phyloP scores from a whole-genome alignment of 495 filamentous ascomycete genomes.

The Elasticomyces elasticus region DNA sequence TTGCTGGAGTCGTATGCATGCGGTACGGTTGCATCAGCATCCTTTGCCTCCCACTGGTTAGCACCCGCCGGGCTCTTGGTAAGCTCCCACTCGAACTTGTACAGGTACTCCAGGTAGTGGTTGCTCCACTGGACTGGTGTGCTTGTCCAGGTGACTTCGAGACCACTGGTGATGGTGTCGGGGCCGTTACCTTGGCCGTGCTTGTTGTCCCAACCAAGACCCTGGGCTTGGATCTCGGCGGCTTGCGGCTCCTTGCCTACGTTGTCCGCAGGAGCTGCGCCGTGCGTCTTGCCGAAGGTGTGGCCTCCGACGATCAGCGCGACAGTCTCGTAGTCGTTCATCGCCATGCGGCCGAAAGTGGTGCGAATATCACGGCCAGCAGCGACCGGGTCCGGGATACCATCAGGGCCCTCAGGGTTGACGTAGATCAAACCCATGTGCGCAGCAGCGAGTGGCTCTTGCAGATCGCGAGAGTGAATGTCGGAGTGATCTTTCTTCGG shows the following conservation, averaged over 20 bases:
- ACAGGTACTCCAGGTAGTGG: slow-evolving; percentile 59
- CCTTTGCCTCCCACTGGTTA: slow-evolving; percentile 64
- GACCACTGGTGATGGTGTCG: slow-evolving; percentile 59
- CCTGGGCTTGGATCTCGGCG: slow-evolving; percentile 50
- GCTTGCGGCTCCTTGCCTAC: slow-evolving; percentile 56
- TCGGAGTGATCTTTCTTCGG: slow-evolving; percentile 38
- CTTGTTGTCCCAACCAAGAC: slow-evolving; percentile 56
- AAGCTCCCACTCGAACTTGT: slow-evolving; percentile 67
- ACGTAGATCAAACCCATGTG: slow-evolving; percentile 72
- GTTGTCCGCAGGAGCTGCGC: slow-evolving; percentile 48
- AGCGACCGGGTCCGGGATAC: slow-evolving; percentile 55
- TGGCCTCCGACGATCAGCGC: slow-evolving; percentile 67
- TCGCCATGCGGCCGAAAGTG: slow-evolving; percentile 66
- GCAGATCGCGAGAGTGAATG: slow-evolving; percentile 51
- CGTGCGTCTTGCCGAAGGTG: slow-evolving; percentile 67
- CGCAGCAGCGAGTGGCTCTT: slow-evolving; percentile 52
- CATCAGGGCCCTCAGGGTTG: slow-evolving; percentile 67
- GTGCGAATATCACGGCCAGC: slow-evolving; percentile 57
- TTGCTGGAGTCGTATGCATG: slow-evolving; percentile 53
- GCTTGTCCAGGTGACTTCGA: slow-evolving; percentile 66
- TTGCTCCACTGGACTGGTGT: slow-evolving; percentile 61
- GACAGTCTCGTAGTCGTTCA: slow-evolving; percentile 69
- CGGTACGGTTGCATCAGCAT: slow-evolving; percentile 52
- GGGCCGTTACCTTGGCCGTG: slow-evolving; percentile 50
- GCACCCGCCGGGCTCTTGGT: slow-evolving; percentile 63